Evolutionary conservation across 768 basidiomycete genomes (phyloP), one percentile per base, ranked within the genome.

Genomic region (Serendipita indica): DNA sequence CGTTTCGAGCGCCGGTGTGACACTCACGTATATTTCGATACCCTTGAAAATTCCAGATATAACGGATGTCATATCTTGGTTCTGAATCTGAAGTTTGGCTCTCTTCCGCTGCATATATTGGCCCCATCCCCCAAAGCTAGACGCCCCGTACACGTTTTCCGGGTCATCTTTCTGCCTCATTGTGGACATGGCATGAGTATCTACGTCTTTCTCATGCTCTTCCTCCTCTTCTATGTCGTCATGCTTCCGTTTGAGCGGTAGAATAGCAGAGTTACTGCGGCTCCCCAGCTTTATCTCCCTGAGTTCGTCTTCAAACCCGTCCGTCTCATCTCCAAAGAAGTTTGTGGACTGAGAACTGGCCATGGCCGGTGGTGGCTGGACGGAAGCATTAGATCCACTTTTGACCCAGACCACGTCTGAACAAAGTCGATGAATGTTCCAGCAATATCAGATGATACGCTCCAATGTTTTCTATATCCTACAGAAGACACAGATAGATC

Each of bases 91-190:
- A 52, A 98, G 69, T 69, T 98, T 98, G 30, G 86, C 84, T 2
- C 94, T 80, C 71, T 97, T 97, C 61, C 91, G 76, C 2, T 75
- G 70, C 89, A 96, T 90, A 66, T 96, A 97, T 66, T 92, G 83
- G 0, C 86, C 87, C 62, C 81, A 89, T 1, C 79, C 80, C 13
- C 89, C 91, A 67, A 93, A 97, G 33, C 74, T 78, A 30, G 84
- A 79, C 2, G 86, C 79, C 0, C 84, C 88, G 67, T 93, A 96
- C 6, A 79, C 75, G 22, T 75, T 61, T 18, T 63, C 39, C 20
- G 58, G 43, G 34, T 61, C 59, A 25, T 39, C n/a, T 22, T 49
- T 22, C 13, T 39, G 49, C 32, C 25, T 54, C 49, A 54, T 54
- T 28, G 49, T 32, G 30, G 49, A 18, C 49, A 54, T 7, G 10